Base-by-base conservation (phyloP, 2,329 filamentous ascomycete genomes). In the Epichloe sylvatica region DNA sequence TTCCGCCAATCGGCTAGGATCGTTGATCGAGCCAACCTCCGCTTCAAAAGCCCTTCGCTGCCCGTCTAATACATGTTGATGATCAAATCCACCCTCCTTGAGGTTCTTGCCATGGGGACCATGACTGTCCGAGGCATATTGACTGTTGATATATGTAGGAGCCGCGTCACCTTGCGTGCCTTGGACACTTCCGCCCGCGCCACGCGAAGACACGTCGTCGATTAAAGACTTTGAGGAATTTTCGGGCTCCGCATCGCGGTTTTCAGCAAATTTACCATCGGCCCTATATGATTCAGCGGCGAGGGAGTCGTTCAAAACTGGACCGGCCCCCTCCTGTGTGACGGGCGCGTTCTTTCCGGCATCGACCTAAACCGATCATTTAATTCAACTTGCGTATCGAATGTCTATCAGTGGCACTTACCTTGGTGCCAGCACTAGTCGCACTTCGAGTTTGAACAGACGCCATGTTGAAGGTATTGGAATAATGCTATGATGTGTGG, bases 211-310 rank as follows among this genome's bases (percentile, higher is more conserved):
- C 7, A 82, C 69, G 8, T 63, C 68, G 9, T 62, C 72, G 3
- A 2, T 13, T 12, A 33, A 35, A 11, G 45, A 23, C 17, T 38
- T 44, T 4, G 52, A 51, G 36, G 33, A 49, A 45, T 58, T 58
- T 48, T 59, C 60, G 33, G 59, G 51, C 19, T 54, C 54, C 17
- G 73, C 71, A 53, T 74, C 70, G 23, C 72, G 69, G 66, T 86
- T 85, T 50, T 73, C 63, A 39, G 74, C 68, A 58, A 86, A 87
- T 12, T 64, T 68, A 55, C 84, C 85, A 51, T 74, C 74, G 21
- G 69, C 56, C 44, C 71, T 68, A 52, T 79, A 67, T 0, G 86
- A 92, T 59, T 91, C 82, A 51, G 80, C 83, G 11, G 87, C 87
- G 5, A 94, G 79, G 6, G 85, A 91, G 65, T 84, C 84, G 13